phyloP scores from a whole-genome alignment of 208 protist species.

The Leptomonas seymouri region DNA sequence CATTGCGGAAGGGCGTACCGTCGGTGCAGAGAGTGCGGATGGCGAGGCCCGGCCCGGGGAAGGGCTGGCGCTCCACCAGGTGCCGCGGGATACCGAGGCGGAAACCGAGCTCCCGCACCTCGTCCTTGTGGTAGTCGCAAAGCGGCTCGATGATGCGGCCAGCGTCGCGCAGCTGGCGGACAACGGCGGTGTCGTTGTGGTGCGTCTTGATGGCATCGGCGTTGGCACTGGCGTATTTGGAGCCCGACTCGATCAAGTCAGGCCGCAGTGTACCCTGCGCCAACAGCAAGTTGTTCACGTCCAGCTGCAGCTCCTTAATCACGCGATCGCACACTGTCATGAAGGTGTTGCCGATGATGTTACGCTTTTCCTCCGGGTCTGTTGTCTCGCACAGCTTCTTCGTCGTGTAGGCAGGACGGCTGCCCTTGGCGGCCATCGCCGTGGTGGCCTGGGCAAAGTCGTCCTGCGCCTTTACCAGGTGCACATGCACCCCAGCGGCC shows the following conservation, averaged over 20 bases:
- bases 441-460: constrained; percentile 86
- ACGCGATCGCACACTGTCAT: constrained; percentile 91
- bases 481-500: constrained; percentile 71
- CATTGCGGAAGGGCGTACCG: constrained; percentile 58
- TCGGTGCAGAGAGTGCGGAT: constrained; percentile 96
- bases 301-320: constrained; percentile 70
- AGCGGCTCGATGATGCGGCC: constrained; percentile 98
- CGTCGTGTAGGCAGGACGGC: constrained; percentile 61
- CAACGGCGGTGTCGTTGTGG: constrained; percentile 98
- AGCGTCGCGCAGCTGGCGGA: constrained; percentile 91
- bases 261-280: constrained; percentile 97
- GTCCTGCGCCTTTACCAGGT: constrained; percentile 70
- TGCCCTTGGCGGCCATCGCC: constrained; percentile 56
- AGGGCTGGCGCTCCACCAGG: constrained; percentile 94
- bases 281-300: constrained; percentile 72
- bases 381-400: constrained; percentile 55
- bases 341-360: constrained; percentile 99
- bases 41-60: constrained; percentile 98
- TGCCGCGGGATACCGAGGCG: constrained; percentile 92
- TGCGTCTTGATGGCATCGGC: constrained; percentile 98
- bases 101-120: constrained; percentile 95
- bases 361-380: constrained; percentile 95
- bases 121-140: constrained; percentile 98
- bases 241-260: constrained; percentile 97
- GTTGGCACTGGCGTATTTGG: constrained; percentile 74